These are phyloP conservation scores for Colletotrichum sp. DNA, from an alignment of 2,329 filamentous ascomycete genomes.

Conservation along the genomic window DNA sequence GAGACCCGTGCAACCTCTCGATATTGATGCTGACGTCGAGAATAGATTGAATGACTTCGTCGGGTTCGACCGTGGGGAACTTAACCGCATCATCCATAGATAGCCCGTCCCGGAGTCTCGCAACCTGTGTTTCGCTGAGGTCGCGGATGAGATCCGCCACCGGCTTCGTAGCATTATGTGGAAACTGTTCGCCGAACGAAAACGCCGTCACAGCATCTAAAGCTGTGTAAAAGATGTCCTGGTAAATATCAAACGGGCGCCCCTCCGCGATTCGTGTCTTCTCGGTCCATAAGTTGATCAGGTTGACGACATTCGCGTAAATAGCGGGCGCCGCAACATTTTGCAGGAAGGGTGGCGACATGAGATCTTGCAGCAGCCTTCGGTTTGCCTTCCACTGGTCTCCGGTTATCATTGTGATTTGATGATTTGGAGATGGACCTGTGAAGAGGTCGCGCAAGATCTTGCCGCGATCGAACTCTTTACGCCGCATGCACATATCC, in stretches of 20 bases:
- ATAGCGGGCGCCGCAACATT: constrained; percentile 36
- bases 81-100: not conserved
- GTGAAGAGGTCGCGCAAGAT: not conserved
- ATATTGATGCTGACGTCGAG: not conserved
- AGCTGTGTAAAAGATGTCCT: constrained; percentile 32
- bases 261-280: constrained; percentile 34
- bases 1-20: not conserved
- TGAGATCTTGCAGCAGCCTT: constrained; percentile 40
- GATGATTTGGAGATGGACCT: constrained; percentile 29
- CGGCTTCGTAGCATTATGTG: not conserved
- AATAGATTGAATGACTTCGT: not conserved
- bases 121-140: not conserved
- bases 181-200: constrained; percentile 27
- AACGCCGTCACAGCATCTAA: constrained; percentile 36
- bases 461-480: constrained; percentile 35
- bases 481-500: constrained; percentile 37
- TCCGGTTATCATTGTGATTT: constrained; percentile 33
- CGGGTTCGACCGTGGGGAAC: not conserved
- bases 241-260: constrained; percentile 31
- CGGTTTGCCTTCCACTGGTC: constrained; percentile 35
- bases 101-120: not conserved
- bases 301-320: constrained; percentile 30
- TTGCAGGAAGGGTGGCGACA: constrained; percentile 38
- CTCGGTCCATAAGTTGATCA: constrained; percentile 37
- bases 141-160: not conserved